Percentiles rank a stretch among this genome's conserved stretches.
Conservation (phyloP, 2,329 filamentous ascomycete species). For the Fusarium pseudoanthophilum region DNA sequence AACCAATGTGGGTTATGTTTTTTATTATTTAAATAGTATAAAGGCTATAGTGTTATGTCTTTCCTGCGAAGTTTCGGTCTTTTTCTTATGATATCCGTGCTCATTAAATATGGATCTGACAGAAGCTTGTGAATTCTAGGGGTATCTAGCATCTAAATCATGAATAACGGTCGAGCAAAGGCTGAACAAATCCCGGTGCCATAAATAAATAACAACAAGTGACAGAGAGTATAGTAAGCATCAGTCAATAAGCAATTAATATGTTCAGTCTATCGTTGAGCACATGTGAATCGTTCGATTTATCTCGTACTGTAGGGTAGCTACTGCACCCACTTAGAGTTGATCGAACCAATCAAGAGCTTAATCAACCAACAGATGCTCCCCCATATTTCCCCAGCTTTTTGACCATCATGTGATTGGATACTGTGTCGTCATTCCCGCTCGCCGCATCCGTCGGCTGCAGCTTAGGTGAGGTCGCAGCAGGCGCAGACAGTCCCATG, state of each 20-base stretch:
- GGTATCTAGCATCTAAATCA: too few species aligned
- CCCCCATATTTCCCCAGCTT: conserved; percentile 45
- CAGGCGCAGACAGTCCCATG: conserved; percentile 35
- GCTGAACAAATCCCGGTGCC: too few species aligned
- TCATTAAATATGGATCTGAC: rapidly evolving
- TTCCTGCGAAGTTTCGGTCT: too few species aligned
- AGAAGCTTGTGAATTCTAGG: too few species aligned
- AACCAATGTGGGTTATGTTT: not conserved
- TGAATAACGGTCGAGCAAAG: too few species aligned
- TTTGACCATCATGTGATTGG: conserved; percentile 43
- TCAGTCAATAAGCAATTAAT: not conserved
- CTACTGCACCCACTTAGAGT: rapidly evolving
- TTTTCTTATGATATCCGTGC: not conserved
- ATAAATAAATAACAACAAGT: rapidly evolving
- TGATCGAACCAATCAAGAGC: conserved; percentile 13
- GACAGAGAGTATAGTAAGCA: not conserved
- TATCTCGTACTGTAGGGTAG: conserved; percentile 4
- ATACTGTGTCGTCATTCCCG: conserved; percentile 44
- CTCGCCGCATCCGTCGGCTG: conserved; percentile 40
- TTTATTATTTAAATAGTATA: not conserved
- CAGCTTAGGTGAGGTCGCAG: conserved; percentile 31
- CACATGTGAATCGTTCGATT: not conserved
- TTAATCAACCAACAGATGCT: not conserved
- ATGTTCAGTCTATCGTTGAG: not conserved
- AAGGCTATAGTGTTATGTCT: not conserved